Base-by-base conservation (phyloP, 768 basidiomycete species). In the Macrolepiota fuliginosa region DNA sequence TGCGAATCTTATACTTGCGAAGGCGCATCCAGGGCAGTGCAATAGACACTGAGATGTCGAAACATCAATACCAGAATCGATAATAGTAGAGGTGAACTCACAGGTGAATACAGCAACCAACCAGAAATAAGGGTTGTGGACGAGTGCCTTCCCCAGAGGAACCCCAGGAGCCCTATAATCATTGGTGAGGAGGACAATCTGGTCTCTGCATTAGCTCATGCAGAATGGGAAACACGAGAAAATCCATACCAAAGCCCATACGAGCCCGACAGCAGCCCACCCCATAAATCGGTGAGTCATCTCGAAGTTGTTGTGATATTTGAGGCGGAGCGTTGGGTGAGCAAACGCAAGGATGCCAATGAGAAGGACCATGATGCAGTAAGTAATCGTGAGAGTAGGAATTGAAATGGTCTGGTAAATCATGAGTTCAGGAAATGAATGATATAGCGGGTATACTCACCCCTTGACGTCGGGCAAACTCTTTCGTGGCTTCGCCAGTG, bases 271-370 rank as follows among this genome's bases (percentile, higher is more conserved):
- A 15, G 56, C 49, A 17, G 51, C 25, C 56, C 62, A 63, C 12
- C 83, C 84, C 13, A 81, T 71, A 68, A 82, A 83, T 19, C 83
- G 80, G 67, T 85, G 84, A 7, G 74, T 72, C 15, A 76, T 75
- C 67, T 86, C 84, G 68, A 86, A 86, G 51, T 75, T 72, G 66
- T 86, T 77, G 71, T 86, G 84, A 64, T 78, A 77, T 19, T 72
- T 71, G 35, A 73, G 66, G 7, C 83, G 76, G 65, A 82, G 74
- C 4, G 68, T 72, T 6, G 84, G 84, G 62, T 80, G 79, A 1
- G 84, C 83, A 40, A 79, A 76, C 17, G 72, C 68, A 37, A 85
- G 73, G 61, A 86, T 85, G 52, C 74, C 71, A 55, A 76, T 62
- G 45, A 86, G 76, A 69, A 83, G 81, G 32, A 76, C 65, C 50